Base-by-base conservation (phyloP, 176 grass and related monocot genomes). In the Tillandsia fasciculata region DNA sequence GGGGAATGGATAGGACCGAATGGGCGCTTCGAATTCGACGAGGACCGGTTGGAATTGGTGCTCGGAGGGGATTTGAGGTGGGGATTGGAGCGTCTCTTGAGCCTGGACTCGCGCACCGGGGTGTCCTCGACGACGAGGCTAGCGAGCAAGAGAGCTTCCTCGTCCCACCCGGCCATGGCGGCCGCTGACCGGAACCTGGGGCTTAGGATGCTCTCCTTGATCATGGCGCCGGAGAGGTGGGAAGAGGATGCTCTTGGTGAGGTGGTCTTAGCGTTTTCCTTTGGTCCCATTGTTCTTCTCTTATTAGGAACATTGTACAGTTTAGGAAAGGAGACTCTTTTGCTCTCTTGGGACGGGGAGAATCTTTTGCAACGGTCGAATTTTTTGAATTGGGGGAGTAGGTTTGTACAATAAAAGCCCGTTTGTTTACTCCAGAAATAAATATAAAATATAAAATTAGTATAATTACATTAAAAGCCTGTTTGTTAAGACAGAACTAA, bases 111-210 rank as follows among this genome's bases (percentile, higher is more conserved):
- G 48, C 93, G 76, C 79, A 97, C 89, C 2, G 93, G 93, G 51
- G 93, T 97, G 76, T 97, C 93, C 59, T 97, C 93, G 71, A 97
- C 93, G 64, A 97, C 79, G 50, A 92, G 84, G 49, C 79, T 74
- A 11, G 92, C 92, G 26, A 90, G 65, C 54, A 96, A 79, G 69
- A 96, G 58, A 29, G 93, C 83, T 70, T 92, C 93, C 79, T 97
- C 93, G 71, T 97, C 93, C 93, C 93, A 97, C 33, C 89, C 89
- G 20, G 89, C 93, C 27, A 87, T 50, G 52, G 72, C 93, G 47
- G 89, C 93, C 0, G 87, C 93, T 3, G 88, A 92, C 1, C 93
- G 84, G 84, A 97, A 97, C 1, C 89, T 83, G 0, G 89, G 93
- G 53, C 89, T 92, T 68, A 97, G 79, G 5, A 92, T 47, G 47